A percentile compares a stretch with the other conserved stretches of the same genome.
These are phyloP conservation scores for Castanospermum australe DNA, from an alignment of 306 rosid genomes.

Conservation along the genomic window DNA sequence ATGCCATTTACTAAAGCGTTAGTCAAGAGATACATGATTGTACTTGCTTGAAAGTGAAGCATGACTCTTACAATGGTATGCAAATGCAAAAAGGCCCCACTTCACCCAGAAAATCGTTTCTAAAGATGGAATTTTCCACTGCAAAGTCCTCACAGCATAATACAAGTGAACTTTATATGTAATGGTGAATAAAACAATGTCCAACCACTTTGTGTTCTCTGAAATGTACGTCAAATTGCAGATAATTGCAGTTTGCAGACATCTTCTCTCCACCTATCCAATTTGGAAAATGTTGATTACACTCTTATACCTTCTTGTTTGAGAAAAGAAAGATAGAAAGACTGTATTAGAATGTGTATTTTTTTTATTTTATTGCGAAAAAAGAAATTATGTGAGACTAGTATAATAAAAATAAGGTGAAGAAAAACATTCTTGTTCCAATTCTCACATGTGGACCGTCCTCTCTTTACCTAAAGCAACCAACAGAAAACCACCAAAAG, in stretches of 20 bases:
- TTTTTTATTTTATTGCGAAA: too few relatives aligned
- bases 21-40: background rate
- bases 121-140: background rate
- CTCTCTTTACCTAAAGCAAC: background rate
- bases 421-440: too few relatives aligned
- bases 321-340: too few relatives aligned
- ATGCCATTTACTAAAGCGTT: background rate
- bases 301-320: too few relatives aligned
- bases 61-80: background rate
- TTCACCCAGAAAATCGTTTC: background rate
- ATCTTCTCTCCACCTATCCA: background rate
- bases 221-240: background rate
- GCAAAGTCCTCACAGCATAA: background rate
- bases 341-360: too few relatives aligned
- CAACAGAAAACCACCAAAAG: background rate
- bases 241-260: background rate
- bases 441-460: background rate
- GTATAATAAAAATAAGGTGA: too few relatives aligned
- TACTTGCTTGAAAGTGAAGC: slow-evolving; percentile 5
- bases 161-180: background rate
- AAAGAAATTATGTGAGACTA: too few relatives aligned
- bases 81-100: background rate
- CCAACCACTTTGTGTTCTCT: background rate
- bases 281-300: too few relatives aligned
- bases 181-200: background rate